Conservation (phyloP, 306 rosid species). For the Pterocarpus santalinus region DNA sequence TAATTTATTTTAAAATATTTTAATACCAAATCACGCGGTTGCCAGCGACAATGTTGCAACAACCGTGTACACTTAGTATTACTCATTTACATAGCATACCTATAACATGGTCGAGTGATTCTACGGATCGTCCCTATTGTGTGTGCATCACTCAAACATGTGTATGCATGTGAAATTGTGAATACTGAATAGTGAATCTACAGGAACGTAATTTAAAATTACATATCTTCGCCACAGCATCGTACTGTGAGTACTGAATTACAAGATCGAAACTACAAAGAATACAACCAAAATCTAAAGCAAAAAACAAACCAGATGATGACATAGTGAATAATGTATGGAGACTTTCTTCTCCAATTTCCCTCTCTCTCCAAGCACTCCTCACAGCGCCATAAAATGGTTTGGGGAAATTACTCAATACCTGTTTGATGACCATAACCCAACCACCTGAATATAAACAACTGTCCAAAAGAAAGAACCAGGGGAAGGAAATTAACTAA, state of each 20-base stretch:
- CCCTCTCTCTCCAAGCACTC: slow-evolving; percentile 31
- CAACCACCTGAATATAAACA: slow-evolving; percentile 14
- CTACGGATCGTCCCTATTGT: slow-evolving; percentile 5
- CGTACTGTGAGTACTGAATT: slow-evolving; percentile 9
- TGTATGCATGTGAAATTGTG: slow-evolving; percentile 44
- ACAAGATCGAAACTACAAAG: slow-evolving; percentile 36
- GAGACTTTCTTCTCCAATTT: slow-evolving; percentile 30
- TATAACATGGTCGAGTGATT: slow-evolving; percentile 35
- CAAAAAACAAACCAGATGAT: not conserved
- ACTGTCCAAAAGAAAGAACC: not conserved
- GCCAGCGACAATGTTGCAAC: no score
- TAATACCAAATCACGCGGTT: no score
- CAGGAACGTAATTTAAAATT: not conserved
- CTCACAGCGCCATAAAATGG: not conserved
- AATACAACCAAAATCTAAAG: slow-evolving; percentile 14
- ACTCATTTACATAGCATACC: not conserved
- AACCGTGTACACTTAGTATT: no score
- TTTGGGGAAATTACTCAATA: not conserved
- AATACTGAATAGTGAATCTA: not conserved
- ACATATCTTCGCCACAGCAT: slow-evolving; percentile 28
- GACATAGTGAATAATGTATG: slow-evolving; percentile 5
- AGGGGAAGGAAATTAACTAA: not conserved
- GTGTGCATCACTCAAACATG: slow-evolving; percentile 43
- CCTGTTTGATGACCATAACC: not conserved
- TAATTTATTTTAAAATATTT: no score